Base-by-base conservation (phyloP, 805 yeast species). In the Lipomyces sp. region DNA sequence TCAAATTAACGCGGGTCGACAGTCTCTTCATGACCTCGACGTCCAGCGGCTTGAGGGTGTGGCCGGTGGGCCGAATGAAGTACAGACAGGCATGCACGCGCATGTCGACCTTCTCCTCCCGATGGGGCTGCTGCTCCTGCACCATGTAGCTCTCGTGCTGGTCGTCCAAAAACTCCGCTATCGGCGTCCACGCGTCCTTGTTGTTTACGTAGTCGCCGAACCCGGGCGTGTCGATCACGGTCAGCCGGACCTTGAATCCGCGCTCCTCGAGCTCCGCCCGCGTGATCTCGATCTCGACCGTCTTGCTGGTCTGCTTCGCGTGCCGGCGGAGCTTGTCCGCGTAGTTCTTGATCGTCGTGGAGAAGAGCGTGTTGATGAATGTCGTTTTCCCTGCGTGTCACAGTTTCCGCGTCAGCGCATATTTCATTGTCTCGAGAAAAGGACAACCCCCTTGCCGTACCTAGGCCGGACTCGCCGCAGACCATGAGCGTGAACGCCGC, bases 41-140 rank as follows among this genome's bases (percentile, higher is more conserved):
- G 67, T 90, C 96, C 46, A 84, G 70, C 6, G 83, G 79, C 47
- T 76, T 74, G 49, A 86, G 66, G 2, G 82, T 77, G 53, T 74
- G 77, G 36, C 82, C 80, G 3, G 82, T 74, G 0, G 95, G 91
- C 4, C 80, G 75, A 47, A 91, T 73, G 65, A 91, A 86, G 70
- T 88, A 91, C 39, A 91, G 67, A 65, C 96, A 88, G 32, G 82
- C 86, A 70, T 91, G 96, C 35, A 91, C 83, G 48, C 95, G 76
- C 58, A 76, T 70, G 63, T 90, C 96, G 11, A 63, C 60, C 49
- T 74, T 73, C 61, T 69, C 67, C 54, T 57, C 44, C 47, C 91
- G 76, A 57, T 75, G 68, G 13, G 90, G 90, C 66, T 84, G 90
- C 65, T 80, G 86, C 61, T 84, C 88, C 70, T 86, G 95, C 56